These are phyloP conservation scores for Lithohypha guttulata DNA, from an alignment of 2,329 filamentous ascomycete species.

Conservation along the genomic window DNA sequence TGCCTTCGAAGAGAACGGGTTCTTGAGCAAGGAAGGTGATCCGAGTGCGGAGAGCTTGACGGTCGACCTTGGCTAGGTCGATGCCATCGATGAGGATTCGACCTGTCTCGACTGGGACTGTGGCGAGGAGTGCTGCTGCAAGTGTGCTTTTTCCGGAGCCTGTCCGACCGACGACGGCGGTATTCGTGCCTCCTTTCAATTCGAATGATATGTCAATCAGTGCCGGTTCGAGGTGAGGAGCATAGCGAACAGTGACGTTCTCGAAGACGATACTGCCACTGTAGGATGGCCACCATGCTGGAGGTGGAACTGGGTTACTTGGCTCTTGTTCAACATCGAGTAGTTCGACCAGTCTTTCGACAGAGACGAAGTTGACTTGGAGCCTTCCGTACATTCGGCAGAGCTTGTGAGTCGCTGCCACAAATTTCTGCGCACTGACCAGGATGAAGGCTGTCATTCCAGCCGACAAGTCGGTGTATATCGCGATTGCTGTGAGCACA, in stretches of 20 bases:
- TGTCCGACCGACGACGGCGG: slow-evolving; percentile 70
- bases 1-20: slow-evolving; percentile 53
- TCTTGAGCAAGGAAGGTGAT: slow-evolving; percentile 59
- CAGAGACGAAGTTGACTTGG: slow-evolving; percentile 85
- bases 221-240: slow-evolving; percentile 63
- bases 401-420: slow-evolving; percentile 58
- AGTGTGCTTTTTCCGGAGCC: slow-evolving; percentile 74
- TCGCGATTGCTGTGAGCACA: slow-evolving; percentile 59
- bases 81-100: slow-evolving; percentile 50
- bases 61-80: slow-evolving; percentile 49
- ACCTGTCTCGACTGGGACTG: slow-evolving; percentile 42
- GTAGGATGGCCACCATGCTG: slow-evolving; percentile 65
- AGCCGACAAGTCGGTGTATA: slow-evolving; percentile 63
- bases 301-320: slow-evolving; percentile 55
- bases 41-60: slow-evolving; percentile 48
- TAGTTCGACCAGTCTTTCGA: slow-evolving; percentile 76
- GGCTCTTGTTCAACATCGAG: slow-evolving; percentile 68
- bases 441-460: slow-evolving; percentile 78
- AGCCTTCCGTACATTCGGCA: slow-evolving; percentile 74
- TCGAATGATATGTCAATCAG: slow-evolving; percentile 57
- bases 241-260: slow-evolving; percentile 67
- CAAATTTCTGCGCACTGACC: slow-evolving; percentile 54
- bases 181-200: slow-evolving; percentile 67
- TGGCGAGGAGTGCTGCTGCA: slow-evolving; percentile 49
- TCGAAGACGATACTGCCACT: slow-evolving; percentile 65